Base-by-base conservation (phyloP, 768 basidiomycete species). In the Agaricus sinodeliciosus region DNA sequence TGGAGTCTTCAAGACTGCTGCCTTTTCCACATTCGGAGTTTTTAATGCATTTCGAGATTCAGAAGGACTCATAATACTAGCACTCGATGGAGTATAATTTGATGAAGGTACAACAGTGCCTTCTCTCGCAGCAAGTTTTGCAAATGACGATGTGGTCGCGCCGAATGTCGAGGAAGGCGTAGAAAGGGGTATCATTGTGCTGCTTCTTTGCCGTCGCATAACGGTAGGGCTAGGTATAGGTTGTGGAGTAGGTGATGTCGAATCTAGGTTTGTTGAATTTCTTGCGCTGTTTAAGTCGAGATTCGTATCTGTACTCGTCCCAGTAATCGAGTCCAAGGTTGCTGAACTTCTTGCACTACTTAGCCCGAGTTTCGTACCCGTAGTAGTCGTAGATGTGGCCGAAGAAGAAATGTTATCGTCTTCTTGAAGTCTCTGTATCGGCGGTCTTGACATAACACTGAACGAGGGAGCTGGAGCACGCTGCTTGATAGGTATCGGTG, bases 391-490 rank as follows among this genome's bases (percentile, higher is more conserved):
- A 13, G 34, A 34, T 16, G 45, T 15, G 31, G 43, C 25, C 19
- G 49, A 54, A 15, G 52, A 6, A 55, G 34, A 36, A 46, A 55
- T 6, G 39, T 19, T 15, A 49, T 57, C 9, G 34, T 34, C 50
- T 7, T 49, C 60, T 42, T 46, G 60, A 49, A 51, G 61, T 55
- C 59, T 70, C 47, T 63, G 62, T 26, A 78, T 63, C 44, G 72
- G 68, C 18, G 82, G 82, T 18, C 83, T 67, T 16, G 82, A 83
- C 2, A 78, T 81, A 43, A 85, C 83, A 54, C 78, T 79, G 59
- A 85, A 85, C 25, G 81, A 70, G 6, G 80, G 75, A 9, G 74
- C 74, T 3, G 81, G 77, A 43, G 76, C 67, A 28, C 80, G 74
- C 59, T 75, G 71, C 56, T 77, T 79, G 56, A 85, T 83, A 19